These are phyloP conservation scores for Cryoendolithus antarcticus DNA, from an alignment of 2,329 filamentous ascomycete genomes.

Conservation along the genomic window DNA sequence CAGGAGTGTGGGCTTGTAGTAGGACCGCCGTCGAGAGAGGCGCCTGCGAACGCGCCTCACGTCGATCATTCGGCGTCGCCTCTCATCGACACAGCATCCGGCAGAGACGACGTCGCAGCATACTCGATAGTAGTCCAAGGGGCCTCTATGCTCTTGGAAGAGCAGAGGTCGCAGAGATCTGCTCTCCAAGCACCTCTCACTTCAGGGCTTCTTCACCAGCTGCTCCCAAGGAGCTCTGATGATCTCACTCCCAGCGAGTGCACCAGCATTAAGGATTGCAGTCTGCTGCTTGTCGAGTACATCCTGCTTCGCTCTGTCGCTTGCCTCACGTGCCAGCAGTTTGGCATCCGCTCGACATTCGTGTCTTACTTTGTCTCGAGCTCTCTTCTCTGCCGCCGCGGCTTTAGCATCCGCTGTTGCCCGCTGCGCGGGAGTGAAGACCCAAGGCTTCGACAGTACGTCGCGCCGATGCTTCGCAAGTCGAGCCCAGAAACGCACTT, in stretches of 20 bases:
- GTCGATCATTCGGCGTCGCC: too few relatives aligned
- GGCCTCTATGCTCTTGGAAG: too few relatives aligned
- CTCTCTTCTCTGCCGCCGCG: slow-evolving; percentile 23
- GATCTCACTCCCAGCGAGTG: slow-evolving; percentile 20
- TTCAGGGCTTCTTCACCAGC: neutral
- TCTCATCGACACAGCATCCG: too few relatives aligned
- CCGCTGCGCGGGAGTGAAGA: slow-evolving; percentile 33
- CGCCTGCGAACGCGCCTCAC: too few relatives aligned
- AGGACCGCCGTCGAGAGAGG: too few relatives aligned
- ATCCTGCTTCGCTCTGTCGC: slow-evolving; percentile 26
- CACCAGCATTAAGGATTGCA: slow-evolving; percentile 29
- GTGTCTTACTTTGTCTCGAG: slow-evolving; percentile 23
- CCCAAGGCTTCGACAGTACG: slow-evolving; percentile 43
- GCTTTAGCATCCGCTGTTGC: slow-evolving; percentile 27
- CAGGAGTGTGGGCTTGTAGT: too few relatives aligned
- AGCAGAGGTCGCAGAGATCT: too few relatives aligned
- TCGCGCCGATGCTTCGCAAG: slow-evolving; percentile 36
- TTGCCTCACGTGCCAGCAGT: slow-evolving; percentile 21
- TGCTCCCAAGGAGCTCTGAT: slow-evolving; percentile 11
- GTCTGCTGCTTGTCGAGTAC: slow-evolving; percentile 26
- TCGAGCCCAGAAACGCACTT: slow-evolving; percentile 42
- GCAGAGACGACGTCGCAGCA: too few relatives aligned
- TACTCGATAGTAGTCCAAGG: too few relatives aligned
- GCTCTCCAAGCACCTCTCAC: neutral
- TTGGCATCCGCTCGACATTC: slow-evolving; percentile 22